Evolutionary conservation across 345 rosid species (phyloP), one percentile per base, ranked within the genome.

Genomic region (Moricandia moricandioides): DNA sequence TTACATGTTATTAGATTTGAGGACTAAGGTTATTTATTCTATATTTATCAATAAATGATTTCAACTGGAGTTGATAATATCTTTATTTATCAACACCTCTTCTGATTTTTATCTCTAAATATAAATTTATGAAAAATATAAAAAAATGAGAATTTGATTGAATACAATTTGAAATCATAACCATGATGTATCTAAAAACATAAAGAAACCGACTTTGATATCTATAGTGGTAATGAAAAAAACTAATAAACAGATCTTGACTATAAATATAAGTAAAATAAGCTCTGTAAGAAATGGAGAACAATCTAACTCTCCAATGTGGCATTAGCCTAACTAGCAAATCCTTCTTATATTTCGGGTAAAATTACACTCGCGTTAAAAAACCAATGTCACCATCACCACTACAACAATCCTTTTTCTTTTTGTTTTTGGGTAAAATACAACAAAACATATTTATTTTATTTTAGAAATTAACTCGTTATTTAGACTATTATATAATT

Each of bases 291-390:
- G 55, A 71, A 72, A 55, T 55, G 82, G 71, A 35, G 54, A 45
- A 68, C 34, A 66, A 66, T 72, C 77, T 78, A 72, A 78, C 47
- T 17, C 29, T 13, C n/a, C 47, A 71, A 51, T 37, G 73, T 72
- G 70, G 37, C 69, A 33, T 45, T 6, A 1, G 66, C 78, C 74
- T 62, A 73, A 73, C 65, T 45, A 54, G 24, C 3, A 9, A 24
- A 43, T 43, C 39, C 31, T 29, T 67, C 60, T 51, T 68, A 30
- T 73, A 51, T 78, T 62, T 78, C 64, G 17, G 74, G 82, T 79
- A 79, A 69, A 72, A 67, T 3, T 14, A 72, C 77, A 54, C 66
- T 40, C 65, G 57, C 26, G 62, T 27, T 14, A 16, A 35, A 30
- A 65, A 35, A 72, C 37, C 54, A 39, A 72, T 58, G 55, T 51